Evolutionary conservation across 345 rosid genomes (phyloP).

Genomic region (Carallia brachiata): DNA sequence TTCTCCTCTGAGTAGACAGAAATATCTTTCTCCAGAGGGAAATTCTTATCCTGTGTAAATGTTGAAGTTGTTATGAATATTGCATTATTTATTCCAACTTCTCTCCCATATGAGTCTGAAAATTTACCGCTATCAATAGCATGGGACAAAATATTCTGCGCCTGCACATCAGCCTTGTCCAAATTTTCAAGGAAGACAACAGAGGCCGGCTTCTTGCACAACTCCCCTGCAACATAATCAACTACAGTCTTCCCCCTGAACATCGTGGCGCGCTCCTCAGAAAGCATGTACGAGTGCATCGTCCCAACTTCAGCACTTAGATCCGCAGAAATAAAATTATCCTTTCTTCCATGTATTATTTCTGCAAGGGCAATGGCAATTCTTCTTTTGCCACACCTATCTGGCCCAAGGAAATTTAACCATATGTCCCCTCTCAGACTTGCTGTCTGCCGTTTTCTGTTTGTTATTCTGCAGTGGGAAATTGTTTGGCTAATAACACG

Average conservation of each 20-base stretch:
- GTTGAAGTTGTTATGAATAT: constrained; percentile 53
- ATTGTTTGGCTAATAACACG: constrained; percentile 40
- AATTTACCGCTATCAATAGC: constrained; percentile 61
- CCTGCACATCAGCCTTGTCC: constrained; percentile 60
- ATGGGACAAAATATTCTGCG: constrained; percentile 42
- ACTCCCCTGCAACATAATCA: constrained; percentile 58
- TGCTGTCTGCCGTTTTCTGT: constrained; percentile 14
- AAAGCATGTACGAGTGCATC: constrained; percentile 1
- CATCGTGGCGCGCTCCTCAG: constrained; percentile 13
- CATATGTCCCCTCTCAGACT: constrained; percentile 55
- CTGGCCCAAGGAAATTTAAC: constrained; percentile 64
- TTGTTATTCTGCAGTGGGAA: constrained; percentile 24
- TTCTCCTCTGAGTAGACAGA: constrained; percentile 46
- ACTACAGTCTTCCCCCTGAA: constrained; percentile 67
- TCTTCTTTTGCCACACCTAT: constrained; percentile 49
- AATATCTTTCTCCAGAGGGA: constrained; percentile 4
- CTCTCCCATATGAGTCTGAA: constrained; percentile 64
- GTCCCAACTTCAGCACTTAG: constrained; percentile 35
- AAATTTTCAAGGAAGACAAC: constrained; percentile 73
- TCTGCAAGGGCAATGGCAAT: constrained; percentile 61
- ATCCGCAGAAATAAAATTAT: constrained; percentile 53
- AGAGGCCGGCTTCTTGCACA: constrained; percentile 55
- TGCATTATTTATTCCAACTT: constrained; percentile 51
- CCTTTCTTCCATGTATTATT: constrained; percentile 44
- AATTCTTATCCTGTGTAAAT: constrained; percentile 17